phyloP scores from a whole-genome alignment of 2,329 filamentous ascomycete species.

The Zalaria obscura region DNA sequence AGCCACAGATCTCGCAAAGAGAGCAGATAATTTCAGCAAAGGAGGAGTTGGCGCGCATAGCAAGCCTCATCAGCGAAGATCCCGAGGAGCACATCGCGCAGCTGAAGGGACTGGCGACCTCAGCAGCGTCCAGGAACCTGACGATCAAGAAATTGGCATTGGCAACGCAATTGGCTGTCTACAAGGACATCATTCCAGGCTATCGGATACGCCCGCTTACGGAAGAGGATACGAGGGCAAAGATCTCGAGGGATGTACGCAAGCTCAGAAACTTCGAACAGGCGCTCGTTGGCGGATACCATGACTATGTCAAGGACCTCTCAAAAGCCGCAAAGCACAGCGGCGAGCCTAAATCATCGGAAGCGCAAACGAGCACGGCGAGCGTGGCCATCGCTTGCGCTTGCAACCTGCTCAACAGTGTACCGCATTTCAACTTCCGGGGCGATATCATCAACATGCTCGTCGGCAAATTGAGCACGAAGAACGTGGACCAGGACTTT shows the following conservation, averaged over 20 bases:
- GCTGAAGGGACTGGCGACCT: conserved; percentile 63
- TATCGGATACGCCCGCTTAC: conserved; percentile 78
- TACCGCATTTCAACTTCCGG: conserved; percentile 96
- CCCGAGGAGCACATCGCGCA: conserved; percentile 78
- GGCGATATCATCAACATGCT: conserved; percentile 76
- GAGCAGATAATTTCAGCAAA: conserved; percentile 78
- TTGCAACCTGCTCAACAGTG: conserved; percentile 63
- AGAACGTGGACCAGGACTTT: conserved; percentile 60
- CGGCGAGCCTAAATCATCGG: neutral
- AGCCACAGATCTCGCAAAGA: conserved; percentile 54
- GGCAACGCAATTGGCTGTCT: conserved; percentile 76
- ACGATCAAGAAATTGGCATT: conserved; percentile 77
- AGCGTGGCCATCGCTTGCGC: conserved; percentile 74
- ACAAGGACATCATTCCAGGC: conserved; percentile 91
- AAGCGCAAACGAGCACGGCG: conserved; percentile 35
- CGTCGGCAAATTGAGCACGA: conserved; percentile 65
- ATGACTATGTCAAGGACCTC: conserved; percentile 67
- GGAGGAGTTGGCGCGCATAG: conserved; percentile 79
- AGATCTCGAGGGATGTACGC: conserved; percentile 84
- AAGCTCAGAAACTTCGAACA: conserved; percentile 76
- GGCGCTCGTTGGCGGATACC: conserved; percentile 71
- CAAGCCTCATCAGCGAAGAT: conserved; percentile 70
- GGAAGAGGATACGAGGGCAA: conserved; percentile 61
- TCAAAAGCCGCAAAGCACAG: conserved; percentile 31
- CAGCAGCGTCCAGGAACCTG: conserved; percentile 54